These are phyloP conservation scores for Colletotrichum echinochloae DNA, from an alignment of 2,329 filamentous ascomycete species.

Conservation along the genomic window DNA sequence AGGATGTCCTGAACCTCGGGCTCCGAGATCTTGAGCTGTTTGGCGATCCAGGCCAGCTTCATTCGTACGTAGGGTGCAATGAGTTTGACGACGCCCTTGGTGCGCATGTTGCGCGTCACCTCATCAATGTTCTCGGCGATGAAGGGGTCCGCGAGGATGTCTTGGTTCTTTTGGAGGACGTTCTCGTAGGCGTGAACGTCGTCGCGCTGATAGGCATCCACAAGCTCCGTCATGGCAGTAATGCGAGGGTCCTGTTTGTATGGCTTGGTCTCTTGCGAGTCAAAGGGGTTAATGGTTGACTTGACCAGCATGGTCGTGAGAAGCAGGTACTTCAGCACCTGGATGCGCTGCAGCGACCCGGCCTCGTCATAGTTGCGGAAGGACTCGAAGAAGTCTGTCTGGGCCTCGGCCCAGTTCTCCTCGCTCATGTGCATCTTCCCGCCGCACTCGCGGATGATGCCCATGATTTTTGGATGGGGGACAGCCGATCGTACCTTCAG, in stretches of 20 bases:
- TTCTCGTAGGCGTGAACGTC: conserved; percentile 93
- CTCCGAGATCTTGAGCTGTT: conserved; percentile 86
- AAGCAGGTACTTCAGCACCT: conserved; percentile 96
- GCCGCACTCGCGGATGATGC: conserved; percentile 97
- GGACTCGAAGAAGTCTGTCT: conserved; percentile 98
- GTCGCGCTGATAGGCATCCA: conserved; percentile 95
- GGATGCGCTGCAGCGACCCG: conserved; percentile 93
- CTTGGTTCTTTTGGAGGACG: conserved; percentile 87
- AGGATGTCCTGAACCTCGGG: conserved; percentile 94
- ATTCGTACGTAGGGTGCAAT: conserved; percentile 96
- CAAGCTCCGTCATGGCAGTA: conserved; percentile 95
- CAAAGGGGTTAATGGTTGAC: conserved; percentile 98
- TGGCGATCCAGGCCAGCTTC: conserved; percentile 87
- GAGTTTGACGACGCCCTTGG: conserved; percentile 91
- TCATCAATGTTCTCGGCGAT: conserved; percentile 99
- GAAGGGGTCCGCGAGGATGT: conserved; percentile 91
- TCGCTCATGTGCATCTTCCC: conserved; percentile 99
- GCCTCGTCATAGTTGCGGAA: conserved; percentile 99
- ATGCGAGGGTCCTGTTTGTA: conserved; percentile 97
- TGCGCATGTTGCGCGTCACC: conserved; percentile 97
- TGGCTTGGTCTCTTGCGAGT: conserved; percentile 98
- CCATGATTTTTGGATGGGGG: conserved; percentile 98
- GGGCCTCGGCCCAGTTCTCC: conserved; percentile 98
- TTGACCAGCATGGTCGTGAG: conserved; percentile 99
- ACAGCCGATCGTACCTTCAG: conserved; percentile 96